A percentile compares a stretch with the other conserved stretches of the same genome.
These are phyloP conservation scores for Mucor sp. DNA, from an alignment of 371 early-diverging fungal genomes.

Conservation along the genomic window DNA sequence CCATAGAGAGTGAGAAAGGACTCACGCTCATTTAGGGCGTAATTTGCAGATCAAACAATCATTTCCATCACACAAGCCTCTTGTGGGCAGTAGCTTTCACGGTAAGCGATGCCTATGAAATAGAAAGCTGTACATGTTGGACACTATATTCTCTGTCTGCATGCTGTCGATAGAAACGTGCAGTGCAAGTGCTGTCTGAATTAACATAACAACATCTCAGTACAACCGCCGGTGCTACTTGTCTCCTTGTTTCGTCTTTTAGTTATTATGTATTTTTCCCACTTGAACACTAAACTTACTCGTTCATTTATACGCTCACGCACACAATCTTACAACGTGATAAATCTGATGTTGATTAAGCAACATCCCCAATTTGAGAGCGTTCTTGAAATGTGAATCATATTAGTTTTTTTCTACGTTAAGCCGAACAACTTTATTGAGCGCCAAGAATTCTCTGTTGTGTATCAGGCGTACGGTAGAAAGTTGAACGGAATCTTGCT, in stretches of 20 bases:
- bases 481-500: neutral
- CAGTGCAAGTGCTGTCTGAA: neutral
- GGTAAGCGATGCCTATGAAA: neutral
- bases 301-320: neutral
- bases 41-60: neutral
- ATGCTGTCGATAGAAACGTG: neutral
- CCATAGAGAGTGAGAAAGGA: neutral
- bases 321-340: neutral
- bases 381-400: neutral
- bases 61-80: neutral
- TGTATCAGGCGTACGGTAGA: neutral
- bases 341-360: neutral
- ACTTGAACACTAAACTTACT: neutral
- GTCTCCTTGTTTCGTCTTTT: neutral
- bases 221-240: neutral
- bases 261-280: neutral
- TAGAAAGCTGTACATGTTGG: neutral
- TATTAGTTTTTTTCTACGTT: neutral
- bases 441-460: neutral
- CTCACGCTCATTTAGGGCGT: neutral
- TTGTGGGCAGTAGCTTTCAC: neutral
- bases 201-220: neutral
- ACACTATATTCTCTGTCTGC: neutral
- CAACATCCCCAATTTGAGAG: neutral
- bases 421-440: neutral